A percentile compares a stretch with the other conserved stretches of the same genome.
Evolutionary conservation across 2,329 filamentous ascomycete genomes (phyloP).

Genomic region (Torrubiellomyces zombiae): DNA sequence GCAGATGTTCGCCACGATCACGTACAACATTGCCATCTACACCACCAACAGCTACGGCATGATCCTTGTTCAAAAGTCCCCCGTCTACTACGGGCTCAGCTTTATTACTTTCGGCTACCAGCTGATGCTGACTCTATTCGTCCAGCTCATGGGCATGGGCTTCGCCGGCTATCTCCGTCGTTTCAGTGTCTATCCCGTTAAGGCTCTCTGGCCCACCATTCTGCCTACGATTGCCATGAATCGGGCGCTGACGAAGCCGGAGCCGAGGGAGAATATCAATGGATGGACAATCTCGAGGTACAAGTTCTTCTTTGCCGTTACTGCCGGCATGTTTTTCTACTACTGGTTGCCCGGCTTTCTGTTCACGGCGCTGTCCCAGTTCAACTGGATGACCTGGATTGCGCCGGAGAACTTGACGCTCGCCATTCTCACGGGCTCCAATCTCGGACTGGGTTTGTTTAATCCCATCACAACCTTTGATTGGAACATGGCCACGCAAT

Average conservation of each 20-base stretch:
- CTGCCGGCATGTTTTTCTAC: conserved; percentile 29
- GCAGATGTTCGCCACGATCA: conserved; percentile 42
- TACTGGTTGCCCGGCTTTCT: conserved; percentile 36
- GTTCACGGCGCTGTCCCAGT: conserved; percentile 28
- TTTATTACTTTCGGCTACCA: conserved; percentile 27
- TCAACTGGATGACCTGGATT: conserved; percentile 42
- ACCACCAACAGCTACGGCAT: conserved; percentile 30
- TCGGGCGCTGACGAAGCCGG: conserved; percentile 20
- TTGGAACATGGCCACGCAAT: conserved; percentile 22
- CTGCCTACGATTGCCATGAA: conserved; percentile 31
- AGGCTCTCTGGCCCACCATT: conserved; percentile 33
- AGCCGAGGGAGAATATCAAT: conserved; percentile 10
- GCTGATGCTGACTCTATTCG: conserved; percentile 26
- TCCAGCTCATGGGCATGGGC: conserved; percentile 38
- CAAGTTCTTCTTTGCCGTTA: conserved; percentile 26
- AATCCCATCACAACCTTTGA: conserved; percentile 22
- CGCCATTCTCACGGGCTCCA: conserved; percentile 23
- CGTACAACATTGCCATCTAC: conserved; percentile 34
- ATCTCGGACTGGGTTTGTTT: conserved; percentile 20
- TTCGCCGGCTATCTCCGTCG: conserved; percentile 31
- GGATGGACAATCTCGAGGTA: conserved; percentile 25
- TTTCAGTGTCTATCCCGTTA: conserved; percentile 34
- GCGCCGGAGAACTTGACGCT: conserved; percentile 24
- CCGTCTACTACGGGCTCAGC: conserved; percentile 24
- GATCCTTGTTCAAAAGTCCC: conserved; percentile 26